Conservation (phyloP, 1,284 basidiomycete genomes). For the Wallemia ichthyophaga region DNA sequence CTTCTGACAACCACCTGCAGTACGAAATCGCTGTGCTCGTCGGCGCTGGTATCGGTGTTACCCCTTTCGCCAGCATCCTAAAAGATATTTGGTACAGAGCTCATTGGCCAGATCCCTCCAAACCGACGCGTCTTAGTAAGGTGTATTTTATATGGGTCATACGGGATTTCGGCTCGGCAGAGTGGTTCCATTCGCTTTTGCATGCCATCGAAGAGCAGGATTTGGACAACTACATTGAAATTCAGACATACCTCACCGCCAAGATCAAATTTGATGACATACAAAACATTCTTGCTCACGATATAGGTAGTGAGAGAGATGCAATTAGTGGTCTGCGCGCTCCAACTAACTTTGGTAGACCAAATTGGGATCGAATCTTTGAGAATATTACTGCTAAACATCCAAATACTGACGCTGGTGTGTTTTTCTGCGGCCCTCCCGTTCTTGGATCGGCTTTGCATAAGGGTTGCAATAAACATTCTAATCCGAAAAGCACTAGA, state of each 20-base stretch:
- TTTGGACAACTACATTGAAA: conserved; percentile 45
- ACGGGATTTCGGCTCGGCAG: conserved; percentile 35
- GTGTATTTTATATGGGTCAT: conserved; percentile 26
- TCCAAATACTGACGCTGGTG: conserved; percentile 52
- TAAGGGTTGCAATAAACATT: conserved; percentile 50
- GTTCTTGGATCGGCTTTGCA: conserved; percentile 39
- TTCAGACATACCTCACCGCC: conserved; percentile 67
- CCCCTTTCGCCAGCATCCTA: conserved; percentile 47
- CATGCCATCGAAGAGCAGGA: conserved; percentile 76
- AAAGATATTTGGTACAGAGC: conserved; percentile 66
- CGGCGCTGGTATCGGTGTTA: conserved; percentile 70
- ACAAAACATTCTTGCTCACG: conserved; percentile 61
- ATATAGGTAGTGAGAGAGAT: conserved; percentile 62
- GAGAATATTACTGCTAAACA: conserved; percentile 41
- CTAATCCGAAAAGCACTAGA: conserved; percentile 40
- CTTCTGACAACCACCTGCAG: conserved; percentile 7
- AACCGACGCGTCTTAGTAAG: conserved; percentile 13
- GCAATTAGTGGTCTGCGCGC: conserved; percentile 53
- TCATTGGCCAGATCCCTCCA: conserved; percentile 25
- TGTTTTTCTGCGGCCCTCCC: conserved; percentile 35
- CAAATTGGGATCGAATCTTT: conserved; percentile 50
- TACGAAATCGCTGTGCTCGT: conserved; percentile 58
- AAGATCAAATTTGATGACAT: conserved; percentile 63
- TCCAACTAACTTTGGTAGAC: conserved; percentile 71
- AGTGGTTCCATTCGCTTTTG: conserved; percentile 41